Base-by-base conservation (phyloP, 441 rosid genomes). In the Arabidopsis hybrid region DNA sequence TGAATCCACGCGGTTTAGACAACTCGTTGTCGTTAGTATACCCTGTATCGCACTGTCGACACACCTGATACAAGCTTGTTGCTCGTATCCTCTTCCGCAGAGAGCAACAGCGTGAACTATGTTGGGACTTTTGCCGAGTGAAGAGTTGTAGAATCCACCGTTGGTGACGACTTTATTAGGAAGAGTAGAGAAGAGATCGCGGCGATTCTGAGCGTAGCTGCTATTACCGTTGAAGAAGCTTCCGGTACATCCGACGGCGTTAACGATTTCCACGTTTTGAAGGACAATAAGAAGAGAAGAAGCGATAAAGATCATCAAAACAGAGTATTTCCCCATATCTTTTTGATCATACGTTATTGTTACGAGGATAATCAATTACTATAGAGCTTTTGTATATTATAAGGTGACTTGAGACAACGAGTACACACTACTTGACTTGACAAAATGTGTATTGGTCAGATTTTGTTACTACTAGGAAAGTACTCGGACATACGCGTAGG, bases 81-180 rank as follows among this genome's bases (percentile, higher is more conserved):
- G 2, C 0, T 61, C 31, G 7, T n/a, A 49, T 31, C 68, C 84
- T 42, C 67, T 51, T 32, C 43, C 40, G 50, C 80, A 81, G 8
- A 67, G 55, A 6, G n/a, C 77, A 35, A 72, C 61, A 55, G 71
- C 74, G 4, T 75, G 47, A 17, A 79, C 82, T 42, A 35, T 52
- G 66, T 69, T 32, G 53, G 51, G 36, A 26, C 46, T 38, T 59
- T 3, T 2, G 8, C 81, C 83, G 1, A 11, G 3, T 2, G 74
- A 67, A 50, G 80, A 71, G 45, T 67, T 78, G 75, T 75, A 79
- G 67, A 77, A 83, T 39, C 75, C 79, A 7, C 49, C 17, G 0
- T 60, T 18, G 1, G 8, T 1, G 2, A 55, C 51, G 39, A 69
- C 73, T 26, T 80, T 63, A 14, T 79, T 9, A 12, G 72, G 60